Evolutionary conservation across 148 eudicot species (phyloP).

Genomic region (Rhododendron williamsianum): DNA sequence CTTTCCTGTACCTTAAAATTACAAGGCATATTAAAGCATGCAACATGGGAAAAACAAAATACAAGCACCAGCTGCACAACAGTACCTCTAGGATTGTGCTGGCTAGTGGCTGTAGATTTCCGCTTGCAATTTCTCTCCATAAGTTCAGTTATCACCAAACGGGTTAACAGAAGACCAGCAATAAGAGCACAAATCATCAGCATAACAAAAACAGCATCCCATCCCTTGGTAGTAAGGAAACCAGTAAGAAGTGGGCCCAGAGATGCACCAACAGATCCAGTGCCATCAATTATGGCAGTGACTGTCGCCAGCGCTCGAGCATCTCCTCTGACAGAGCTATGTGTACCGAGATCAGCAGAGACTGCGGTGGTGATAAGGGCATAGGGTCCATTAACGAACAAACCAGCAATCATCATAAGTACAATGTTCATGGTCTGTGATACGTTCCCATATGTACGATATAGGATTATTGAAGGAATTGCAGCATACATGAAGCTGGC

Average conservation of each 20-base stretch:
- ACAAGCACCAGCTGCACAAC: neutral
- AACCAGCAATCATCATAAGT: constrained; percentile 86
- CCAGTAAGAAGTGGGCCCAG: constrained; percentile 91
- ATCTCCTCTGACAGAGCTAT: constrained; percentile 77
- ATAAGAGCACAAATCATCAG: constrained; percentile 63
- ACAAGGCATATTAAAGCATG: neutral
- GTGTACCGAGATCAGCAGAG: constrained; percentile 96
- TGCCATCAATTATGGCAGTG: constrained; percentile 97
- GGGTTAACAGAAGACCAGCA: constrained; percentile 77
- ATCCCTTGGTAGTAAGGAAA: constrained; percentile 72
- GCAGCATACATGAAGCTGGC: constrained; percentile 83
- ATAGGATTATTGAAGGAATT: constrained; percentile 75
- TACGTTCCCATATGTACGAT: constrained; percentile 62
- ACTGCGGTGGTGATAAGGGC: constrained; percentile 98
- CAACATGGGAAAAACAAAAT: neutral
- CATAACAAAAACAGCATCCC: constrained; percentile 83
- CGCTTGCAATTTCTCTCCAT: constrained; percentile 32
- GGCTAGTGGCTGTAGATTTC: constrained; percentile 19
- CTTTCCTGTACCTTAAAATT: neutral
- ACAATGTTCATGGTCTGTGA: constrained; percentile 64
- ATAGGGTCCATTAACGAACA: constrained; percentile 87
- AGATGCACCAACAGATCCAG: constrained; percentile 95
- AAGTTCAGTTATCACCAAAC: constrained; percentile 59
- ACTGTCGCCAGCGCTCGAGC: constrained; percentile 96
- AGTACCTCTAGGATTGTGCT: constrained; percentile 35